Percentiles rank a stretch among this genome's conserved stretches.
Conservation (phyloP, 306 rosid species). For the Quercus mongolica region DNA sequence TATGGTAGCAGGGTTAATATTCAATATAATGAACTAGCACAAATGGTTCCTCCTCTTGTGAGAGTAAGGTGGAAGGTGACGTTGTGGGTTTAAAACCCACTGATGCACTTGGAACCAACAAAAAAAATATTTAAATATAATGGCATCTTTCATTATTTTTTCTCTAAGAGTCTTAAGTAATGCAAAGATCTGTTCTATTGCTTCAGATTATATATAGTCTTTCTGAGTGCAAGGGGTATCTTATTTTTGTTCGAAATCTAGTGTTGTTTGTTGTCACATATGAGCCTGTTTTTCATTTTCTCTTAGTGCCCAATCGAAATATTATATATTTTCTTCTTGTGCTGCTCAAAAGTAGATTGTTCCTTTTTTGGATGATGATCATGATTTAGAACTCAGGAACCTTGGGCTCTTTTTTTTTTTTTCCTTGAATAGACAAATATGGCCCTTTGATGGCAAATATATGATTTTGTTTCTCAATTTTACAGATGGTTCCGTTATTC, state of each 20-base stretch:
- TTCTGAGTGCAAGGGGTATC: neutral
- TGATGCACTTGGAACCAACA: too few relatives aligned
- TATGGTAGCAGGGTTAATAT: neutral
- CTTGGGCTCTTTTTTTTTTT: too few relatives aligned
- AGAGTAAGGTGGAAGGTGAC: too few relatives aligned
- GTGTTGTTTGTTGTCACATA: neutral
- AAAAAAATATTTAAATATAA: too few relatives aligned
- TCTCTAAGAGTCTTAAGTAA: neutral
- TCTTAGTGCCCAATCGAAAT: neutral
- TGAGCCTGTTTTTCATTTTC: neutral
- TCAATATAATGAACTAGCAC: too few relatives aligned
- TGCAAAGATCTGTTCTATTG: neutral
- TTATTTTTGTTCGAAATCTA: neutral
- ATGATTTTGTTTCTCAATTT: conserved; percentile 14
- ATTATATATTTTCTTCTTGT: neutral
- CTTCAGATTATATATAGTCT: neutral
- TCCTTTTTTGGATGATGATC: neutral
- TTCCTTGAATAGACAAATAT: neutral
- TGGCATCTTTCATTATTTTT: neutral
- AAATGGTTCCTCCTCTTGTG: too few relatives aligned
- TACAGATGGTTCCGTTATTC: conserved; percentile 98
- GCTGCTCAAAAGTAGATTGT: neutral
- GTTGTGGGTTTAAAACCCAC: too few relatives aligned
- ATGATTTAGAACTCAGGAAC: neutral
- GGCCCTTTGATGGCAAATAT: neutral